These are phyloP conservation scores for Coprinellus micaceus DNA, from an alignment of 768 basidiomycete species.

Conservation along the genomic window DNA sequence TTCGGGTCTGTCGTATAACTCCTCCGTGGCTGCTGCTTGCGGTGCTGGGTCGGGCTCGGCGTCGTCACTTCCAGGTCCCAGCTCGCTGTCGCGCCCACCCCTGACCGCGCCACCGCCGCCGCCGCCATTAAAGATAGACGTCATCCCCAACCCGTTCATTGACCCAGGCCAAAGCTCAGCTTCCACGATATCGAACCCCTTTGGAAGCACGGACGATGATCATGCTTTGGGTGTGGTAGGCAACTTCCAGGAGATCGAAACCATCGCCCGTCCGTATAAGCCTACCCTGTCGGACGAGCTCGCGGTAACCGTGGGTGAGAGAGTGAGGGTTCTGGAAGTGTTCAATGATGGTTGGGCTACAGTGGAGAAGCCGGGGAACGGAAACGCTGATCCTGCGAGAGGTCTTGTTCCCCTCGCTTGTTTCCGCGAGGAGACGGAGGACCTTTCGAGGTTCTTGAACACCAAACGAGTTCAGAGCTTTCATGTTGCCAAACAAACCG, in stretches of 20 bases:
- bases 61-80: neutral
- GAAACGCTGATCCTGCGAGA: conserved; percentile 9
- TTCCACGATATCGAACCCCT: conserved; percentile 17
- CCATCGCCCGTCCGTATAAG: conserved; percentile 52
- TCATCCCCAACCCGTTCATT: conserved; percentile 8
- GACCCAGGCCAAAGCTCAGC: neutral
- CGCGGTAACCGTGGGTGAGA: conserved; percentile 45
- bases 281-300: conserved; percentile 62
- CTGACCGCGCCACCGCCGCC: neutral
- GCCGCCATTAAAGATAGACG: neutral
- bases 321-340: conserved; percentile 47
- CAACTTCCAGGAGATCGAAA: conserved; percentile 42
- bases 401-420: conserved; percentile 72
- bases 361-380: conserved; percentile 39
- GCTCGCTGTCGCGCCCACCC: conserved; percentile 2
- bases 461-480: conserved; percentile 7
- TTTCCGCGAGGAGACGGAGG: conserved; percentile 31
- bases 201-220: conserved; percentile 19
- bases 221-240: conserved; percentile 6
- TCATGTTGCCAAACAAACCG: conserved; percentile 7
- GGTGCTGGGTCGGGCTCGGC: neutral
- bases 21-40: neutral
- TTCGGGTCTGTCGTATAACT: neutral
- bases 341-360: conserved; percentile 74
- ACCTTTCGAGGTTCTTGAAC: conserved; percentile 3